Evolutionary conservation across 306 rosid genomes (phyloP).

Genomic region (Malus fusca): DNA sequence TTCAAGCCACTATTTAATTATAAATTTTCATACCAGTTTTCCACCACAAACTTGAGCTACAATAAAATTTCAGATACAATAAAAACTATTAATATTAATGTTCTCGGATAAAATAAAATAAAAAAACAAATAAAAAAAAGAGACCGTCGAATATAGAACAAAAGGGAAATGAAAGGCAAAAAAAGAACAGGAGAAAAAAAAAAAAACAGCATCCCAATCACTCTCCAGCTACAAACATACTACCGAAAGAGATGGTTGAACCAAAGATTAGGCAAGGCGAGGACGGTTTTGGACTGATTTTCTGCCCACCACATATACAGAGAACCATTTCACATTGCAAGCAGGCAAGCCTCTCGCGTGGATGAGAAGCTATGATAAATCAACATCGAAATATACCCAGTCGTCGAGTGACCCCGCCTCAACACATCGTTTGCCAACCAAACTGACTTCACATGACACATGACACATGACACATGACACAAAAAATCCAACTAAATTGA

Average conservation of each 20-base stretch:
- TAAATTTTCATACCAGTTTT: constrained; percentile 19
- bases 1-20: constrained; percentile 36
- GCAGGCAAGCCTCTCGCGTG: constrained; percentile 5
- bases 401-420: constrained; percentile 33
- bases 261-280: constrained; percentile 31
- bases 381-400: constrained; percentile 27
- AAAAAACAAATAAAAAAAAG: background rate
- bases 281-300: constrained; percentile 26
- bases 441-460: constrained; percentile 56
- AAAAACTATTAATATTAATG: constrained; percentile 57
- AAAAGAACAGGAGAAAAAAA: background rate
- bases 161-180: background rate
- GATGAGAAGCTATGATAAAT: constrained; percentile 28
- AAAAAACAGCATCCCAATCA: constrained; percentile 46
- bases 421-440: constrained; percentile 40
- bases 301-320: constrained; percentile 40
- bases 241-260: constrained; percentile 46
- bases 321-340: constrained; percentile 21
- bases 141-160: constrained; percentile 35
- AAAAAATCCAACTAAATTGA: constrained; percentile 65
- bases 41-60: constrained; percentile 46
- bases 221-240: constrained; percentile 66
- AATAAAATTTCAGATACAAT: constrained; percentile 47
- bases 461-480: constrained; percentile 67
- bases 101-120: constrained; percentile 7